phyloP scores from a whole-genome alignment of 768 basidiomycete species.

The Amanita molliuscula region DNA sequence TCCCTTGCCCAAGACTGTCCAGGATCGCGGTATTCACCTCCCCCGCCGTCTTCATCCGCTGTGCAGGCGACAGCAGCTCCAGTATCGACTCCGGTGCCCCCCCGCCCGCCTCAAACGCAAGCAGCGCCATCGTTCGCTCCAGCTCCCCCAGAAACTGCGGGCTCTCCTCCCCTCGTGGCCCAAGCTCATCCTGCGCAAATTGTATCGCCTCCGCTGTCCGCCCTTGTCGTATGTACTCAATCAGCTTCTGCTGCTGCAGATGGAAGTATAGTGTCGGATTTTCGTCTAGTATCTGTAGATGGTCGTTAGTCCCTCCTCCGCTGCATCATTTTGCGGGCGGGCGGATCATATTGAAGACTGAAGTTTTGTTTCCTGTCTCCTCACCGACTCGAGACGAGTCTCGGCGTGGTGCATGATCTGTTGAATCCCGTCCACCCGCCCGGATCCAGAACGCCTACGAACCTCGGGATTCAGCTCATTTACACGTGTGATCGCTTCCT shows the following conservation, averaged over 20 bases:
- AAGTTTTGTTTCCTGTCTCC: slow-evolving; percentile 76
- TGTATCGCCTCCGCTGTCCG: slow-evolving; percentile 69
- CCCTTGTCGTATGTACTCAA: slow-evolving; percentile 86
- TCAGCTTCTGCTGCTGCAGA: slow-evolving; percentile 90
- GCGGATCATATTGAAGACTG: slow-evolving; percentile 92
- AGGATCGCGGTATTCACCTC: slow-evolving; percentile 95
- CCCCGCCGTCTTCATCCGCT: slow-evolving; percentile 89
- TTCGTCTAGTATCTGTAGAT: slow-evolving; percentile 83
- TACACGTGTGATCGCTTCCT: slow-evolving; percentile 89
- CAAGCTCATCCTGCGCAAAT: slow-evolving; percentile 91
- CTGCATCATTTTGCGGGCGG: slow-evolving; percentile 12
- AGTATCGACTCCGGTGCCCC: slow-evolving; percentile 56
- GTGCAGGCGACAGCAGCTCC: slow-evolving; percentile 74
- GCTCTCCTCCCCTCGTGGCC: slow-evolving; percentile 90
- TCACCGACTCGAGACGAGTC: slow-evolving; percentile 68
- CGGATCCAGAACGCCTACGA: slow-evolving; percentile 8
- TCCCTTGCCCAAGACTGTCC: slow-evolving; percentile 84
- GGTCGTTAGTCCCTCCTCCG: slow-evolving; percentile 10
- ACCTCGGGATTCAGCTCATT: slow-evolving; percentile 98
- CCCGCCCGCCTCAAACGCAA: slow-evolving; percentile 68
- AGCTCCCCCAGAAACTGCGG: slow-evolving; percentile 89
- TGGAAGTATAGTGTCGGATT: slow-evolving; percentile 92
- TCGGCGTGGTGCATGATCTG: slow-evolving; percentile 99
- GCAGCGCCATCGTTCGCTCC: slow-evolving; percentile 89
- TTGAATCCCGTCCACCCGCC: slow-evolving; percentile 64